Evolutionary conservation across 192 early-diverging fungal species (phyloP), one percentile per base, ranked within the genome.

Genomic region (Backusella circina): DNA sequence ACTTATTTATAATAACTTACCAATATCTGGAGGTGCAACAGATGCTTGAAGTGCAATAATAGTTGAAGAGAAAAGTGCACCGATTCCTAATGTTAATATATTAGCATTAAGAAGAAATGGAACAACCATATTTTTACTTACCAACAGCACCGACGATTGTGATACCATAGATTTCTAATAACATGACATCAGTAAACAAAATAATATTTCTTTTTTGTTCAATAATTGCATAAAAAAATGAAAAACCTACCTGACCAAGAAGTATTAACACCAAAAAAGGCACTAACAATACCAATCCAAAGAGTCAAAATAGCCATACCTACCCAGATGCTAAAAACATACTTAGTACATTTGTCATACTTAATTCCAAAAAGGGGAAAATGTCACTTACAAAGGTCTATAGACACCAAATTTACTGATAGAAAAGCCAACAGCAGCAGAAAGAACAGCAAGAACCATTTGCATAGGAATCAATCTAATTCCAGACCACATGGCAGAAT

Each of bases 201-300:
- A 28, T 12, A 61, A 0, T 2, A 35, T 68, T 32, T 7, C n/a
- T 67, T 32, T 68, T 68, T 71, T 32, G 41, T 10, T 71, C 10
- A 30, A 6, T 5, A 71, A n/a, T 41, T 71, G 38, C 21, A 39
- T 71, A 26, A 13, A 16, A 70, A 70, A 47, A 47, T 18, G 16
- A n/a, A 9, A 16, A 12, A 18, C 69, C 21, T 71, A 71, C 69
- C 31, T 50, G 69, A 44, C 38, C n/a, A 71, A 16, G 18, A 0
- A 31, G 39, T 71, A 5, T 71, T 13, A 44, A 28, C 26, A 30
- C 50, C 79, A 35, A 94, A 75, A 88, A 80, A 9, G 12, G 88
- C 79, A 16, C 90, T 84, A 26, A 92, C 76, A 47, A 98, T 86
- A 30, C 84, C 89, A 50, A 82, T 72, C 18, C 93, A 95, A 39